Percentiles rank a stretch among this genome's conserved stretches.
Conservation (phyloP, 106 monocot genomes). For the Platanthera zijinensis region DNA sequence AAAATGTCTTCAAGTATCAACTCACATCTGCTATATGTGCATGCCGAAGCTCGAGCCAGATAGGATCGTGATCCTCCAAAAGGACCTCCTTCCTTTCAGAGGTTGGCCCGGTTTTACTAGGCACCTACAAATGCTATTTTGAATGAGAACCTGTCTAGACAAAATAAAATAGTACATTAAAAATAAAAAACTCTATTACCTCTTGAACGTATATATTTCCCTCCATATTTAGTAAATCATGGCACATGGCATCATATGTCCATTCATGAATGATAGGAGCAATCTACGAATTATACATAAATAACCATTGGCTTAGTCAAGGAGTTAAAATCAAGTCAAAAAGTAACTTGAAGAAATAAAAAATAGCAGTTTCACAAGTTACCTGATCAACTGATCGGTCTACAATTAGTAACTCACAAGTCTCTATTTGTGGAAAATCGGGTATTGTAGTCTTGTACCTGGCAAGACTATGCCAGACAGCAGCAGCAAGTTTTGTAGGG, state of each 20-base stretch:
- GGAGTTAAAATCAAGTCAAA: background rate
- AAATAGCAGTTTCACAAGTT: background rate
- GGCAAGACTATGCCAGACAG: constrained; percentile 56
- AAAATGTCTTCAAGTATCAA: background rate
- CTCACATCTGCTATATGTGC: constrained; percentile 82
- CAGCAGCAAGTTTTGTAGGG: constrained; percentile 84
- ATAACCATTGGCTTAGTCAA: background rate
- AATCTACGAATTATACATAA: constrained; percentile 28
- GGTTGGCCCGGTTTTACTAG: constrained; percentile 43
- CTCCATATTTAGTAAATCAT: constrained; percentile 73
- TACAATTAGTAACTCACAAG: constrained; percentile 81
- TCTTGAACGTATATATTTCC: constrained; percentile 78
- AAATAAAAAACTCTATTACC: constrained; percentile 21
- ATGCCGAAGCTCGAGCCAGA: constrained; percentile 83
- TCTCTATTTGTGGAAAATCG: constrained; percentile 68
- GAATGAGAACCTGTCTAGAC: background rate
- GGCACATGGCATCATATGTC: constrained; percentile 97
- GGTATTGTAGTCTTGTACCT: constrained; percentile 54
- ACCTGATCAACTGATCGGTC: constrained; percentile 85
- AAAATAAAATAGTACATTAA: background rate
- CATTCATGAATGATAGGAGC: constrained; percentile 87
- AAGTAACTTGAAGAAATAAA: background rate
- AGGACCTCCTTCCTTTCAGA: constrained; percentile 86
- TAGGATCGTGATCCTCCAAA: constrained; percentile 83
- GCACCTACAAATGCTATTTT: constrained; percentile 27